Base-by-base conservation (phyloP, 2,329 filamentous ascomycete species). In the Pseudogymnoascus sp. region DNA sequence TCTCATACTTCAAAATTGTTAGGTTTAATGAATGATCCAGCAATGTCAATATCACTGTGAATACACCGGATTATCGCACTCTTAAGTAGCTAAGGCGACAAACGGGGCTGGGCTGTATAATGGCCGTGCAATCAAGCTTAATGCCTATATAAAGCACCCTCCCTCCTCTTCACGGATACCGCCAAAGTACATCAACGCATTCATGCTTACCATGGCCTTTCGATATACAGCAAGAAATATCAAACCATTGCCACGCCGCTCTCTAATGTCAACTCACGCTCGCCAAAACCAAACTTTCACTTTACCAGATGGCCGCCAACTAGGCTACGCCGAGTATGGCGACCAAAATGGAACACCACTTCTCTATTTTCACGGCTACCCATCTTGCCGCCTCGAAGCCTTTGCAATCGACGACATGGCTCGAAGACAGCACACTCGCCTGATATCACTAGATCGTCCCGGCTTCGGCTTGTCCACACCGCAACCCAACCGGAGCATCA, bases 311-410 rank as follows among this genome's bases (percentile, higher is more conserved):
- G 76, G 77, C 4, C 76, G 78, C 2, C 67, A 64, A 1, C 69
- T 80, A 4, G 77, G 77, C 1, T 80, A 75, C 37, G 74, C 76
- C 1, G 74, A 78, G 61, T 77, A 75, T 50, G 78, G 78, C 7
- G 46, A 53, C 26, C 15, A 7, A 7, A 31, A 31, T 31, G 46
- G 46, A 23, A 44, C 65, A 2, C 64, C 69, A n/a, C 65, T 70
- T 4, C 66, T 80, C 31, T 77, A 74, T 67, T 77, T 79, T 61
- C 78, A 80, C 65, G 78, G 77, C 7, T 77, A 75, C 61, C 78
- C 77, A 0, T 73, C 73, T 0, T 78, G 74, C 3, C 77, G 77
- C 4, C 67, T 78, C 10, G 78, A 79, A 63, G 74, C 69, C 6
- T 64, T 63, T 5, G 66, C 66, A 9, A 61, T 73, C 17, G 67